Conservation (phyloP, 2,329 filamentous ascomycete genomes). For the Rosellinia necatrix region DNA sequence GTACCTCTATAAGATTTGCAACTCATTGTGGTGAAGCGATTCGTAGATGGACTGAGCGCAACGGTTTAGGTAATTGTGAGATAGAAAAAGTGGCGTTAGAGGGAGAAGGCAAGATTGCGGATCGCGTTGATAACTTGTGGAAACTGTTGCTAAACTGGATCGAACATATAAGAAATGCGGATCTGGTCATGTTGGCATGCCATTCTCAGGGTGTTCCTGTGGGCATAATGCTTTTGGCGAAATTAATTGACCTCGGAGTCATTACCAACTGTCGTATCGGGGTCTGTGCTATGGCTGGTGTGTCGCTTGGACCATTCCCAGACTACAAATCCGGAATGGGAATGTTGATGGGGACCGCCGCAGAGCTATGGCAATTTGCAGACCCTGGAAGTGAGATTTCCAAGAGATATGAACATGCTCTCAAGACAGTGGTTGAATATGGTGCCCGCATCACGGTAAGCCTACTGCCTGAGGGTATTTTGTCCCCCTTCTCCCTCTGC, state of each 20-base stretch:
- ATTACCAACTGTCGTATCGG: slow-evolving; percentile 78
- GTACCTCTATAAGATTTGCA: slow-evolving; percentile 91
- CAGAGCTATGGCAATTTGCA: slow-evolving; percentile 92
- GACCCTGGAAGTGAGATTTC: slow-evolving; percentile 81
- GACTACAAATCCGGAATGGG: slow-evolving; percentile 88
- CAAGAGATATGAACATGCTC: slow-evolving; percentile 75
- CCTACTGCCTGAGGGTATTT: background rate
- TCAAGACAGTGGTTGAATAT: slow-evolving; percentile 75
- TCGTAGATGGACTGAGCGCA: slow-evolving; percentile 75
- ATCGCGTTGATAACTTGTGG: slow-evolving; percentile 91
- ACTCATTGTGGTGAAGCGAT: slow-evolving; percentile 85
- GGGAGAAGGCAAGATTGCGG: slow-evolving; percentile 88
- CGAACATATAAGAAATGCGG: slow-evolving; percentile 82
- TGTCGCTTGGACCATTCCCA: slow-evolving; percentile 89
- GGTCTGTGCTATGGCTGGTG: slow-evolving; percentile 87
- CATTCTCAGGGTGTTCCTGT: slow-evolving; percentile 97
- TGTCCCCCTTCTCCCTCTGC: background rate
- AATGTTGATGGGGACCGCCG: slow-evolving; percentile 86
- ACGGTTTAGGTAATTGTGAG: slow-evolving; percentile 74
- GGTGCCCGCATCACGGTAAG: slow-evolving; percentile 74
- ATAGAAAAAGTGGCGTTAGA: slow-evolving; percentile 95
- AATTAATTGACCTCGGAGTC: slow-evolving; percentile 88
- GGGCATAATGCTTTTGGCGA: slow-evolving; percentile 87
- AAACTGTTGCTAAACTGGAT: slow-evolving; percentile 94
- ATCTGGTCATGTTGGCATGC: slow-evolving; percentile 89